Evolutionary conservation across 169 alveolate species (phyloP), one percentile per base, ranked within the genome.

Genomic region (Plasmodium vinckei): DNA sequence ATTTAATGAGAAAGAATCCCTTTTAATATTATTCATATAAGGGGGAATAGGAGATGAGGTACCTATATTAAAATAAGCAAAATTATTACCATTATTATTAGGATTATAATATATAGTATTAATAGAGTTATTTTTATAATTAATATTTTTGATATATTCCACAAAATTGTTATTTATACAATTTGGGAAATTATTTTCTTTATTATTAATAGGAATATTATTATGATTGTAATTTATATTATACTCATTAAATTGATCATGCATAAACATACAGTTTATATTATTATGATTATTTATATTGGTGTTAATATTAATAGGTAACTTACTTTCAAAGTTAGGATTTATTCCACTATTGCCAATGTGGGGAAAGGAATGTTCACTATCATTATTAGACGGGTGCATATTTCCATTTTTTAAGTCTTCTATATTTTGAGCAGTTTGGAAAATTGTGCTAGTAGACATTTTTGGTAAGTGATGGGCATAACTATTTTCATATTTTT

Each of bases 121-220:
- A 33, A 5, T 33, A 33, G 21, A 21, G n/a, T 44, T 53, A 19
- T n/a, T 27, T n/a, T 53, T 64, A 33, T 25, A 19, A 77, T 49
- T 77, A 12, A 57, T 19, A 77, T 49, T 63, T 49, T 77, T 77
- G 59, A 77, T 19, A 63, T 63, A 63, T 65, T 44, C 39, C 77
- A 49, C 23, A 51, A 15, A 17, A 25, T 64, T 56, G 23, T 49
- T 64, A 39, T 64, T 77, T 7, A 61, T 77, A n/a, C 69, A 15
- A 27, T 46, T 68, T 12, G 5, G 5, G n/a, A 51, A 51, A 51
- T 15, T 15, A 51, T 51, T 51, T 19, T 60, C 42, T 39, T 21
- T 46, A 63, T 60, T 49, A 33, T 44, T 46, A 54, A 72, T 17
- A 25, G 27, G 17, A 33, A 60, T 33, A 42, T 61, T 61, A 49